Evolutionary conservation across 495 filamentous ascomycete genomes (phyloP).

Genomic region (Daldinia vernicosa): DNA sequence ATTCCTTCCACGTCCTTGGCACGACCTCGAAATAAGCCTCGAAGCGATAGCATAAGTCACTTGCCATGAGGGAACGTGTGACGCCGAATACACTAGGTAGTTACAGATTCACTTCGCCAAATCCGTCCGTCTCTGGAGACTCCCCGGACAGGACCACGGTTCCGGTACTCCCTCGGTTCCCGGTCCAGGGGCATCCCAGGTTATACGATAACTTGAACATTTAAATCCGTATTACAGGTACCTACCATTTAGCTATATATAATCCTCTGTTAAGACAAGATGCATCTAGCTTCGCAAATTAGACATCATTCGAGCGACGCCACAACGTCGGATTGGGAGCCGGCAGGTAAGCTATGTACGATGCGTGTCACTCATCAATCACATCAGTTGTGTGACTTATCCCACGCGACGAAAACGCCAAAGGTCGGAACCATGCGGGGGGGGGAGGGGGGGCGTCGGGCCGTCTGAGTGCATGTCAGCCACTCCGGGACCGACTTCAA

Average conservation of each 20-base stretch:
- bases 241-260: conserved; percentile 14
- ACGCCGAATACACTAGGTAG: not conserved
- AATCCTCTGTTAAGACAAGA: not conserved
- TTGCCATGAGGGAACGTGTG: not conserved
- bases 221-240: conserved; percentile 1
- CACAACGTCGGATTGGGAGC: conserved; percentile 7
- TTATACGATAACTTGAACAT: conserved; percentile 11
- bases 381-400: conserved; percentile 24
- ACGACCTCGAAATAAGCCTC: not conserved
- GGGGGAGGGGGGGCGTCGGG: conserved; percentile 1
- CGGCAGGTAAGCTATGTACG: not conserved
- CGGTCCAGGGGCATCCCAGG: conserved; percentile 5
- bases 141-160: not conserved
- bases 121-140: not conserved
- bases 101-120: not conserved
- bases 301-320: not conserved
- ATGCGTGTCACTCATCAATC: not conserved
- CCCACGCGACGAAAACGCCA: conserved; percentile 12
- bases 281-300: conserved; percentile 5
- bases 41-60: not conserved
- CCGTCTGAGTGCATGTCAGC: conserved; percentile 39
- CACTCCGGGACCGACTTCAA: conserved; percentile 52
- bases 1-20: not conserved
- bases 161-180: not conserved
- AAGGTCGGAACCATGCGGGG: conserved; percentile 10